Evolutionary conservation across 108 stramenopile species (phyloP).

Genomic region (Cyclotella atomus): DNA sequence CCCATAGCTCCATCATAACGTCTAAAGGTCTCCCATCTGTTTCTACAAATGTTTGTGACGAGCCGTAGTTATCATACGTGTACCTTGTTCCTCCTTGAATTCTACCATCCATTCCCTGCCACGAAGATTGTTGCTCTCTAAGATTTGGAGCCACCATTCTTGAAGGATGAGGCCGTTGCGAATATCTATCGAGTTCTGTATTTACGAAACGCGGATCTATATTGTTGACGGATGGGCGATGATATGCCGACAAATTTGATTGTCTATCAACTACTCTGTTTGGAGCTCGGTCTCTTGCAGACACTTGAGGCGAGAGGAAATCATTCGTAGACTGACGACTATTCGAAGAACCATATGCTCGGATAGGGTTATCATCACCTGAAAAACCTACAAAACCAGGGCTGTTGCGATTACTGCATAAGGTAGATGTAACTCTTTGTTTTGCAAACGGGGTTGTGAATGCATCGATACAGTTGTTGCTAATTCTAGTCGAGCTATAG

Average conservation of each 20-base stretch:
- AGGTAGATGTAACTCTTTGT: not conserved
- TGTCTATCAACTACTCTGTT: no score
- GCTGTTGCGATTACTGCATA: not conserved
- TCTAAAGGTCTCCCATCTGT: slow-evolving; percentile 47
- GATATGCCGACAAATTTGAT: not conserved
- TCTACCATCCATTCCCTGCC: not conserved
- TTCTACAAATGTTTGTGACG: slow-evolving; percentile 34
- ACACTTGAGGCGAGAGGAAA: no score
- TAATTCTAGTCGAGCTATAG: not conserved
- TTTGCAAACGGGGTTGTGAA: not conserved
- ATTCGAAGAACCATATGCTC: not conserved
- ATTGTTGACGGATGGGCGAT: not conserved
- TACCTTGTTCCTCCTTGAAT: slow-evolving; percentile 41
- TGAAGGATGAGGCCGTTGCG: not conserved
- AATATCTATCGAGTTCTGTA: not conserved
- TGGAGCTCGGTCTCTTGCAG: no score
- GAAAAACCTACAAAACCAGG: not conserved
- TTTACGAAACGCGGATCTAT: not conserved
- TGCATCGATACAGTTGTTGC: not conserved
- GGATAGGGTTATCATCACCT: not conserved
- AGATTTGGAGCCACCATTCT: not conserved
- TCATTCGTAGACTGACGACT: no score
- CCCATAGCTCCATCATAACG: slow-evolving; percentile 48
- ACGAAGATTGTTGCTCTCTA: not conserved
- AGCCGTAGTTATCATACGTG: slow-evolving; percentile 18